These are phyloP conservation scores for Kwoniella pini DNA, from an alignment of 768 basidiomycete genomes.

Conservation along the genomic window DNA sequence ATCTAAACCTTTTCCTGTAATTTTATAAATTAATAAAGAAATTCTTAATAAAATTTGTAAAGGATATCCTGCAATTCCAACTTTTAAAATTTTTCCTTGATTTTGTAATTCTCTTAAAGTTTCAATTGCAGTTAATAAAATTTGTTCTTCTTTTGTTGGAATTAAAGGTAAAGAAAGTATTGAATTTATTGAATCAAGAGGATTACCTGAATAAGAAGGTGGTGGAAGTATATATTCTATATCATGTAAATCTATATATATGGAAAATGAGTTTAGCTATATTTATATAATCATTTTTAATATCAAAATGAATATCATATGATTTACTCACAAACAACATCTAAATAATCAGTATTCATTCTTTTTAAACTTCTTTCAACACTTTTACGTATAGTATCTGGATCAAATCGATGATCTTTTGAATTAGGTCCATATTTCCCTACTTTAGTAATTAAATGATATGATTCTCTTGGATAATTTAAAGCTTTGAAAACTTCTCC, in stretches of 20 bases:
- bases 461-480: constrained; percentile 47
- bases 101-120: constrained; percentile 37
- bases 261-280: too few species aligned
- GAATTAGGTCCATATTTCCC: constrained; percentile 50
- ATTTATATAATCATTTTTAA: neutral
- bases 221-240: constrained; percentile 48
- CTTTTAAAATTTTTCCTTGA: constrained; percentile 46
- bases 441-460: constrained; percentile 53
- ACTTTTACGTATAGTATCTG: constrained; percentile 32
- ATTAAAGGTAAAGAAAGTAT: constrained; percentile 16
- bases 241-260: constrained; percentile 56
- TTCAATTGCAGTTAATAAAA: constrained; percentile 31
- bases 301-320: neutral
- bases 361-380: constrained; percentile 50
- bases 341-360: constrained; percentile 49
- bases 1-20: constrained; percentile 37
- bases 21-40: constrained; percentile 34
- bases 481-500: constrained; percentile 39
- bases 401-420: constrained; percentile 46
- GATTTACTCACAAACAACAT: constrained; percentile 53
- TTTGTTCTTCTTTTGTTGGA: constrained; percentile 31
- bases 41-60: constrained; percentile 52
- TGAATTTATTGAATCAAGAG: constrained; percentile 18
- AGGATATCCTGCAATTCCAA: constrained; percentile 53
- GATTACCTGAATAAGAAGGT: constrained; percentile 32